Percentiles rank a stretch among this genome's conserved stretches.
phyloP scores from a whole-genome alignment of 2,329 filamentous ascomycete species.

The Colletotrichum siamense region DNA sequence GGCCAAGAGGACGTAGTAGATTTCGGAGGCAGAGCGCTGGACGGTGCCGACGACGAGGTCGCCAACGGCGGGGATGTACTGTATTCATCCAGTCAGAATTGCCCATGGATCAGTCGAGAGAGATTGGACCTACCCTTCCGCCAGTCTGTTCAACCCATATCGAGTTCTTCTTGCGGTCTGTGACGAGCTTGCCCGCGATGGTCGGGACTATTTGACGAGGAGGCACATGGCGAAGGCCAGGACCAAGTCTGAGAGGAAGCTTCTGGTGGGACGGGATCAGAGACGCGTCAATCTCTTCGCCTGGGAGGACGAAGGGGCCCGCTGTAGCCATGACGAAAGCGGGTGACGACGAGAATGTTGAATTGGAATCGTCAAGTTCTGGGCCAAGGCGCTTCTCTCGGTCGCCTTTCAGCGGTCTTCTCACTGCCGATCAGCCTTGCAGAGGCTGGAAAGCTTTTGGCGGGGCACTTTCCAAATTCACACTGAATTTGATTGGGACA shows the following conservation, averaged over 20 bases:
- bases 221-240: slow-evolving; percentile 82
- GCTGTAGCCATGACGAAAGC: slow-evolving; percentile 58
- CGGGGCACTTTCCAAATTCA: slow-evolving; percentile 12
- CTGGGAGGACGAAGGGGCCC: slow-evolving; percentile 77
- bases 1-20: slow-evolving; percentile 80
- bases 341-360: neutral
- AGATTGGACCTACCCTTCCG: slow-evolving; percentile 62
- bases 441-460: slow-evolving; percentile 26
- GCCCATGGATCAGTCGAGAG: neutral
- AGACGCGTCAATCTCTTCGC: slow-evolving; percentile 73
- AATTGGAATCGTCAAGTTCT: neutral
- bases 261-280: slow-evolving; percentile 72
- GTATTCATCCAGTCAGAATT: slow-evolving; percentile 30
- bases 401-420: neutral
- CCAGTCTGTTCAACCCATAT: slow-evolving; percentile 77
- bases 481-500: slow-evolving; percentile 10
- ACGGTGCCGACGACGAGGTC: slow-evolving; percentile 91
- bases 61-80: slow-evolving; percentile 81
- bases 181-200: slow-evolving; percentile 70
- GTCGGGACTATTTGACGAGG: slow-evolving; percentile 75
- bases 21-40: slow-evolving; percentile 75
- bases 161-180: slow-evolving; percentile 75
- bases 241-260: slow-evolving; percentile 78
- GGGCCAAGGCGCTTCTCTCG: neutral
- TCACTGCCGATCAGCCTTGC: slow-evolving; percentile 17